These are phyloP conservation scores for Trametopsis cervina DNA, from an alignment of 768 basidiomycete genomes.

Conservation along the genomic window DNA sequence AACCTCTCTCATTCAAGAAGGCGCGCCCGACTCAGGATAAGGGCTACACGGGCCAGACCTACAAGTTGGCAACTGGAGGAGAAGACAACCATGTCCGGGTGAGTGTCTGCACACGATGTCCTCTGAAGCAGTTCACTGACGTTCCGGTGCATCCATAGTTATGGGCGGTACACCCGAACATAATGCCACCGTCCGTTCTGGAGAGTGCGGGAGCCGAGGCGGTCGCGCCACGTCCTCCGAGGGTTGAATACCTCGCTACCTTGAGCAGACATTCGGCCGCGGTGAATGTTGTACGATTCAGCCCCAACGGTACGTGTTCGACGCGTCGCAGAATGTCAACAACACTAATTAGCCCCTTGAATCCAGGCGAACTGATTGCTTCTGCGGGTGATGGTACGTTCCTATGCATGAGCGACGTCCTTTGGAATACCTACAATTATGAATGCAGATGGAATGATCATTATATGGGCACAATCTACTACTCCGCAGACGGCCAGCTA, in stretches of 20 bases:
- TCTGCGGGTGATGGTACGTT: slow-evolving; percentile 93
- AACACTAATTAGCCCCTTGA: neutral
- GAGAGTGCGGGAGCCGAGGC: slow-evolving; percentile 31
- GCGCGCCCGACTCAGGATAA: slow-evolving; percentile 57
- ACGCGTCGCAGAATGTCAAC: neutral
- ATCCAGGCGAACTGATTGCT: slow-evolving; percentile 82
- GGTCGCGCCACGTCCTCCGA: slow-evolving; percentile 53
- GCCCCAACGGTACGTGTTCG: slow-evolving; percentile 71
- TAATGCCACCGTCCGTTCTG: slow-evolving; percentile 56
- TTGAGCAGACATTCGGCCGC: slow-evolving; percentile 88
- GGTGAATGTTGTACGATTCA: slow-evolving; percentile 95
- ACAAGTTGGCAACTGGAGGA: slow-evolving; percentile 89
- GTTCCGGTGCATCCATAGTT: slow-evolving; percentile 40
- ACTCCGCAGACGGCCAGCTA: slow-evolving; percentile 66
- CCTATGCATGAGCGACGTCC: slow-evolving; percentile 1
- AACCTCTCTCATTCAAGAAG: slow-evolving; percentile 76
- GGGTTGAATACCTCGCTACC: slow-evolving; percentile 94
- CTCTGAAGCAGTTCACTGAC: neutral
- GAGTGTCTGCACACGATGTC: slow-evolving; percentile 30
- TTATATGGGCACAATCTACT: slow-evolving; percentile 86
- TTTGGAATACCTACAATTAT: slow-evolving; percentile 5
- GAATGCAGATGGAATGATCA: slow-evolving; percentile 86
- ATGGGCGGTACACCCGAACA: slow-evolving; percentile 94
- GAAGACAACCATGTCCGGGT: slow-evolving; percentile 97
- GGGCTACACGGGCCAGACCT: slow-evolving; percentile 64